Evolutionary conservation across 2,329 filamentous ascomycete genomes (phyloP).

Genomic region (Arthrobotrys pseudoclavata): DNA sequence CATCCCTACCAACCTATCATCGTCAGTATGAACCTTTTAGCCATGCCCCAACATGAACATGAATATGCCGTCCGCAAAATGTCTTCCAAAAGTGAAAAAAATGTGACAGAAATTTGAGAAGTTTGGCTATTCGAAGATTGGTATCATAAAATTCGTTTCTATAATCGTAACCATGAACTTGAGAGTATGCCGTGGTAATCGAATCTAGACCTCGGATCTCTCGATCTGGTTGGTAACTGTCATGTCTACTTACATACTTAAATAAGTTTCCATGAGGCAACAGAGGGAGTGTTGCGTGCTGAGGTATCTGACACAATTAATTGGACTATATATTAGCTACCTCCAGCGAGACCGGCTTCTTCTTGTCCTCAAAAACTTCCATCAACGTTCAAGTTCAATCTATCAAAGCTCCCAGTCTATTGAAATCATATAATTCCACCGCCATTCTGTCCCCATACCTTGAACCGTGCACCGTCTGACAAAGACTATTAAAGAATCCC

Average conservation of each 20-base stretch:
- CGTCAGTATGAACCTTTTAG: neutral
- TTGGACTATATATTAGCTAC: slow-evolving; percentile 2
- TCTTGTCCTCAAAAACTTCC: neutral
- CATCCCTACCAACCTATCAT: neutral
- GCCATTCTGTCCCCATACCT: neutral
- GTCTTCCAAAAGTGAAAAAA: neutral
- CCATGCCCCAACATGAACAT: neutral
- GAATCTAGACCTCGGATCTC: neutral
- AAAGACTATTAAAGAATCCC: neutral
- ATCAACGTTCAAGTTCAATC: too few relatives aligned
- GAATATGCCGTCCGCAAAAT: neutral
- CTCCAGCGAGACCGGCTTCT: neutral
- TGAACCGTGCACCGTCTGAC: neutral
- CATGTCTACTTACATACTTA: too few relatives aligned
- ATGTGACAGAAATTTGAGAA: neutral
- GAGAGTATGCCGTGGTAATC: neutral
- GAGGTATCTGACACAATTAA: too few relatives aligned
- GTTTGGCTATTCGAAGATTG: neutral
- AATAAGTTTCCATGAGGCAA: too few relatives aligned
- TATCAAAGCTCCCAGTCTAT: neutral
- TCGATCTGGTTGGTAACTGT: neutral
- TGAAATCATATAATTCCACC: slow-evolving; percentile 21
- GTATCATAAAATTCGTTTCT: neutral
- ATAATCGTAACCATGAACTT: neutral
- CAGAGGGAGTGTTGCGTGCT: too few relatives aligned